Percentiles rank a stretch among this genome's conserved stretches.
Conservation (phyloP, 129 eudicot genomes). For the Cynara cardunculus region DNA sequence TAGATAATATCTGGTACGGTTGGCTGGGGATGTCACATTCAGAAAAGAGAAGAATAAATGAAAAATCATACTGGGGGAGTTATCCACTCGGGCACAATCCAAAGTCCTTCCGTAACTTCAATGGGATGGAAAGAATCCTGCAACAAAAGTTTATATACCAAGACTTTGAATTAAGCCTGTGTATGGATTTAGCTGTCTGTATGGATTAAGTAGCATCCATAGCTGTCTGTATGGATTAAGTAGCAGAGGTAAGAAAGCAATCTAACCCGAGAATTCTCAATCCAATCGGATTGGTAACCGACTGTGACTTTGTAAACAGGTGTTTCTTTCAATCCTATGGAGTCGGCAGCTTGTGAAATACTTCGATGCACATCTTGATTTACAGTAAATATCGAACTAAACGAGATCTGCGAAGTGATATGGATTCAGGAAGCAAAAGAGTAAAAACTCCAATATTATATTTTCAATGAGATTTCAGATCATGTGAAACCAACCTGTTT, state of each 20-base stretch:
- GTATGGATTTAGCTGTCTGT: not conserved
- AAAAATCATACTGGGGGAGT: conserved; percentile 66
- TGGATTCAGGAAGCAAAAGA: not conserved
- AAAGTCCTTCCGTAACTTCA: conserved; percentile 68
- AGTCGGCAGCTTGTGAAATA: conserved; percentile 69
- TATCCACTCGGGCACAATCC: conserved; percentile 95
- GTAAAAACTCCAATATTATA: not conserved
- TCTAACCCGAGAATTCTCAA: conserved; percentile 61
- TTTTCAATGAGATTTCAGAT: not conserved
- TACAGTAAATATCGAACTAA: conserved; percentile 62
- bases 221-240: not conserved
- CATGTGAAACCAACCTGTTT: too few relatives aligned
- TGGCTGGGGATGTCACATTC: not conserved
- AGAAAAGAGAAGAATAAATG: not conserved
- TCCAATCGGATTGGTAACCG: conserved; percentile 82
- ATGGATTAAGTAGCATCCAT: not conserved
- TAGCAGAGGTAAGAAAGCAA: not conserved
- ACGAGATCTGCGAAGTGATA: conserved; percentile 55
- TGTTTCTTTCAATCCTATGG: conserved; percentile 65
- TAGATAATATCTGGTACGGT: not conserved
- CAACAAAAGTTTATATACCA: conserved; percentile 9
- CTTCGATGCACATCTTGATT: conserved; percentile 59
- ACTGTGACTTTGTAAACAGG: conserved; percentile 59
- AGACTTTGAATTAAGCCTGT: not conserved
- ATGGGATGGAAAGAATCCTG: conserved; percentile 88